Evolutionary conservation across 768 basidiomycete genomes (phyloP).

Genomic region (Tephrocybe sp.): DNA sequence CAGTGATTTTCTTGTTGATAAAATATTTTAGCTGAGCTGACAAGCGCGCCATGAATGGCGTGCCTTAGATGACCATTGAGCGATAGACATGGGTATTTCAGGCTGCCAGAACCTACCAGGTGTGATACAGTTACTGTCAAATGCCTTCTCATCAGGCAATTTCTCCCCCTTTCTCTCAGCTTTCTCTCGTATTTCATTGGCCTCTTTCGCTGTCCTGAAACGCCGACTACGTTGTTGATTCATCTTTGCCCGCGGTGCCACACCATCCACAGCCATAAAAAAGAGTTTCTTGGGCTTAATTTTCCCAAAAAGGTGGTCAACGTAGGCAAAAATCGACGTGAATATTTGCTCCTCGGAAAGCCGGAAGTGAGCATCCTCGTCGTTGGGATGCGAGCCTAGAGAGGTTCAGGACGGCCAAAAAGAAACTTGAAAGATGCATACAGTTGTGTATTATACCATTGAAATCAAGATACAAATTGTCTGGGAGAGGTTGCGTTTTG

Average conservation of each 20-base stretch:
- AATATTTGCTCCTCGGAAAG: slow-evolving; percentile 97
- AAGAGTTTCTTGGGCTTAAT: slow-evolving; percentile 98
- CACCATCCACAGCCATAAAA: slow-evolving; percentile 98
- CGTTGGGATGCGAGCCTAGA: slow-evolving; percentile 90
- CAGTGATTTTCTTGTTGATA: slow-evolving; percentile 95
- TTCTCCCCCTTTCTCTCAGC: slow-evolving; percentile 88
- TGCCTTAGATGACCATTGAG: slow-evolving; percentile 48
- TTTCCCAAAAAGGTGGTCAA: slow-evolving; percentile 93
- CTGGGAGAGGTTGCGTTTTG: slow-evolving; percentile 33
- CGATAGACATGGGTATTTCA: not conserved
- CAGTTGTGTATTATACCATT: slow-evolving; percentile 92
- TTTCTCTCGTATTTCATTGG: slow-evolving; percentile 81
- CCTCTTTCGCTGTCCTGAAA: slow-evolving; percentile 93
- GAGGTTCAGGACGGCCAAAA: not conserved
- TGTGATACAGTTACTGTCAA: slow-evolving; percentile 98
- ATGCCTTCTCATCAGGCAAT: slow-evolving; percentile 90
- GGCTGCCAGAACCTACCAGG: slow-evolving; percentile 58
- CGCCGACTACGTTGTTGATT: slow-evolving; percentile 95
- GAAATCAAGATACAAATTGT: slow-evolving; percentile 92
- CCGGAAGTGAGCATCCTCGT: slow-evolving; percentile 93
- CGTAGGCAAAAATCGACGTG: slow-evolving; percentile 94
- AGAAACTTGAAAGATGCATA: slow-evolving; percentile 22
- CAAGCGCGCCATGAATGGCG: slow-evolving; percentile 92
- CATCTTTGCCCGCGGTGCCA: slow-evolving; percentile 98
- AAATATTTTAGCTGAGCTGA: slow-evolving; percentile 94